Conservation (phyloP, 768 basidiomycete species). For the Auriscalpium orientale region DNA sequence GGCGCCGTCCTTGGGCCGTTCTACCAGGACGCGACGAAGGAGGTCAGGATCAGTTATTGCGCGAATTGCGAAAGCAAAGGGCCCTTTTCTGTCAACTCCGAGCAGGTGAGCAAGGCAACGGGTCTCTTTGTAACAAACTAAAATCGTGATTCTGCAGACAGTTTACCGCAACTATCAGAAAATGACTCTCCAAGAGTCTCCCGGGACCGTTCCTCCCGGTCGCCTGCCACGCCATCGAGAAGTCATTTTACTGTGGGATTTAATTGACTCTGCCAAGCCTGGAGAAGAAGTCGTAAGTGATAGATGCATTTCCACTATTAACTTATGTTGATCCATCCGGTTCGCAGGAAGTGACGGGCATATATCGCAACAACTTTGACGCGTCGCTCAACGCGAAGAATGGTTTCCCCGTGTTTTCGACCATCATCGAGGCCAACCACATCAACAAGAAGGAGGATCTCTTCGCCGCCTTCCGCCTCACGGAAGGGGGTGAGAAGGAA, state of each 20-base stretch:
- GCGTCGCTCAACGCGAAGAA: slow-evolving; percentile 97
- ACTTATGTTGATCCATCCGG: slow-evolving; percentile 1
- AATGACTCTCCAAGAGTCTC: slow-evolving; percentile 97
- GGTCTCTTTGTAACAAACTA: not conserved
- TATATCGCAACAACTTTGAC: slow-evolving; percentile 98
- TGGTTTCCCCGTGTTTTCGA: slow-evolving; percentile 98
- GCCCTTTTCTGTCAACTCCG: slow-evolving; percentile 93
- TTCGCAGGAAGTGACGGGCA: slow-evolving; percentile 87
- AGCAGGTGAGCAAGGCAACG: slow-evolving; percentile 54
- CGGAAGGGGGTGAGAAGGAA: slow-evolving; percentile 92
- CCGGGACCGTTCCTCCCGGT: slow-evolving; percentile 95
- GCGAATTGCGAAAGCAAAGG: slow-evolving; percentile 91
- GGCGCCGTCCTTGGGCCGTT: slow-evolving; percentile 93
- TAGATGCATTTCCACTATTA: not conserved
- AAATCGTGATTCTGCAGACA: slow-evolving; percentile 48
- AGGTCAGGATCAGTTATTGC: slow-evolving; percentile 92
- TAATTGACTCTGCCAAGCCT: slow-evolving; percentile 96
- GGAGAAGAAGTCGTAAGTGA: slow-evolving; percentile 88
- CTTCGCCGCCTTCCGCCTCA: slow-evolving; percentile 95
- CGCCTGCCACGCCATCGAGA: slow-evolving; percentile 95
- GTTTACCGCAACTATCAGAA: slow-evolving; percentile 98
- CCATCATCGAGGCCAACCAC: slow-evolving; percentile 96
- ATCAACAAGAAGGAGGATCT: slow-evolving; percentile 99
- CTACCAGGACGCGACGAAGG: slow-evolving; percentile 93
- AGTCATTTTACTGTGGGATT: slow-evolving; percentile 93